Evolutionary conservation across 768 basidiomycete species (phyloP).

Genomic region (Boletus tylopilopsis): DNA sequence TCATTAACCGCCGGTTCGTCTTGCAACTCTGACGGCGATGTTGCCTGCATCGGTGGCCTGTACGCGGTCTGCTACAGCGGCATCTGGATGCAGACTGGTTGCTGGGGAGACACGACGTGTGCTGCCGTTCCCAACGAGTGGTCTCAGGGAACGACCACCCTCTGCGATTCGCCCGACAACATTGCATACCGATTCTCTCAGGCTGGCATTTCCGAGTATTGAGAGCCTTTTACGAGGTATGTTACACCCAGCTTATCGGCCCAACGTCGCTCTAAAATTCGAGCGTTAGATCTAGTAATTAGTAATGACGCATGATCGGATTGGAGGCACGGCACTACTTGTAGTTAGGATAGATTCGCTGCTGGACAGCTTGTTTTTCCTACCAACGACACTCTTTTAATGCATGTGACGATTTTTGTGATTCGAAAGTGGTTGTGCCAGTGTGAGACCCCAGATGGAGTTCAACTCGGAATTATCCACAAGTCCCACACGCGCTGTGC

Average conservation of each 20-base stretch:
- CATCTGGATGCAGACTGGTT: slow-evolving; percentile 9
- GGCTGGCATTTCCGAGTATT: slow-evolving; percentile 18
- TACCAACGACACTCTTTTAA: slow-evolving; percentile 9
- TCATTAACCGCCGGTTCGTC: slow-evolving; percentile 14
- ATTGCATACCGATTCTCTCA: slow-evolving; percentile 19
- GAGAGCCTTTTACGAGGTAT: slow-evolving; percentile 1
- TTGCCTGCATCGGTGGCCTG: slow-evolving; percentile 18
- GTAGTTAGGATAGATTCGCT: slow-evolving; percentile 11
- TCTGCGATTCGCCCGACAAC: slow-evolving; percentile 13
- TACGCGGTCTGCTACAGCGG: slow-evolving; percentile 16
- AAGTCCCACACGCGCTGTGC: slow-evolving; percentile 10
- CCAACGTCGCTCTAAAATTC: neutral
- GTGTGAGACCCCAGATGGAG: too few species aligned
- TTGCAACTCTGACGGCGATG: slow-evolving; percentile 13
- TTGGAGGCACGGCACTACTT: slow-evolving; percentile 4
- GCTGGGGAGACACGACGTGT: slow-evolving; percentile 14
- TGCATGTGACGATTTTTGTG: neutral
- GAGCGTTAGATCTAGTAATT: neutral
- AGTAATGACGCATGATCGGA: slow-evolving; percentile 1
- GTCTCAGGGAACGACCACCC: slow-evolving; percentile 15
- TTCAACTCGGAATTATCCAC: too few species aligned
- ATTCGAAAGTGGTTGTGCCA: neutral
- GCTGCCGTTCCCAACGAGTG: slow-evolving; percentile 24
- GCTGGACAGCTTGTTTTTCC: slow-evolving; percentile 10
- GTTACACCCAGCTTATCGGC: neutral